Percentiles rank a stretch among this genome's conserved stretches.
Conservation (phyloP, 2,329 filamentous ascomycete species). For the Neurospora sp. region DNA sequence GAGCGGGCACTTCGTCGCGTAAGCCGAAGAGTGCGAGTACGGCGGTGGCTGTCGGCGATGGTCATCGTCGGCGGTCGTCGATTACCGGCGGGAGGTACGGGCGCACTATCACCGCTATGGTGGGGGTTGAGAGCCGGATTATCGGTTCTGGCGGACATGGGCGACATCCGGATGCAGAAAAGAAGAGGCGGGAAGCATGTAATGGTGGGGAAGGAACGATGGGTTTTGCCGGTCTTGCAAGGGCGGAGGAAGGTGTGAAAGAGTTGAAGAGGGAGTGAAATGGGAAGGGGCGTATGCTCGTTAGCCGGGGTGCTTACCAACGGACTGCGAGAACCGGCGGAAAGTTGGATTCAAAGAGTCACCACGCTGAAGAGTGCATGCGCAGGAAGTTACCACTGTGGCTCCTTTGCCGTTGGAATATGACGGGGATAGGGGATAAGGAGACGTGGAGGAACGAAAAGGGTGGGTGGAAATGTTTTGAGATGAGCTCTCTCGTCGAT, state of each 20-base stretch:
- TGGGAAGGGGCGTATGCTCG: background rate
- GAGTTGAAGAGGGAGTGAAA: background rate
- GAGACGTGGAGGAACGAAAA: background rate
- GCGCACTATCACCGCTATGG: no score
- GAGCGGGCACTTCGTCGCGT: background rate
- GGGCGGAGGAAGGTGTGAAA: background rate
- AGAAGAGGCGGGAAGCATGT: background rate
- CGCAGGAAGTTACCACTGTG: background rate
- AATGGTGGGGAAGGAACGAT: conserved; percentile 1
- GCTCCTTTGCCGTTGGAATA: background rate
- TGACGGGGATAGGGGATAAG: background rate
- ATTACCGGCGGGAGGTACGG: background rate
- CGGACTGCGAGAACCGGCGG: background rate
- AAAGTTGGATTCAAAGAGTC: background rate
- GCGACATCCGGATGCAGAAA: background rate
- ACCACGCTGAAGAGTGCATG: background rate
- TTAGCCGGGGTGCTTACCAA: background rate
- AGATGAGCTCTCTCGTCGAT: background rate
- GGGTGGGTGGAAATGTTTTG: background rate
- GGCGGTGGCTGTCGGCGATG: background rate
- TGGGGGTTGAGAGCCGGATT: no score
- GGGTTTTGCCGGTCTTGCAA: background rate
- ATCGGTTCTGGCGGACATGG: no score
- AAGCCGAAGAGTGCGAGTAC: background rate
- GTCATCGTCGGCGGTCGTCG: background rate